Base-by-base conservation (phyloP, 2,329 filamentous ascomycete genomes). In the Cercospora citrullina region DNA sequence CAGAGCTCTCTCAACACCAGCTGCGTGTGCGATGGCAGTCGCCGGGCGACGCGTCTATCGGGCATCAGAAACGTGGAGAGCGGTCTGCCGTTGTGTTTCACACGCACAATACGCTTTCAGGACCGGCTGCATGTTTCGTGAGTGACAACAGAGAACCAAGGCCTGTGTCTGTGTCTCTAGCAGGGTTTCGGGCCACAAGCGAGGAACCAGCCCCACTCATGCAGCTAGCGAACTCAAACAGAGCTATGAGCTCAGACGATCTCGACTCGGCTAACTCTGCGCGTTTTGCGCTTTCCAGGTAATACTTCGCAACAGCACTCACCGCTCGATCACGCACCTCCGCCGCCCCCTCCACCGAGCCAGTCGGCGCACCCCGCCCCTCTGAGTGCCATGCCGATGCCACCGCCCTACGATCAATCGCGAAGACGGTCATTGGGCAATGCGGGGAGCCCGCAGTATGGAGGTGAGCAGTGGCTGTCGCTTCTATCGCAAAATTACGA, bases 381-480 rank as follows among this genome's bases (percentile, higher is more conserved):
- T 5, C 61, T 67, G 30, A 74, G 75, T 68, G 71, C 72, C 66
- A 68, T 79, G 36, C 74, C 72, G 67, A 80, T 82, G 77, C 76
- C 77, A 30, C 79, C 80, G 68, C 77, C 77, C 64, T 82, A 80
- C 73, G 82, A 84, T 67, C 74, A 76, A 36, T 75, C 80, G 62
- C 79, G 82, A 67, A 77, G 81, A 68, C 77, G 77, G 63, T 84
- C 83, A 21, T 74, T 84, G 53, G 82, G 81, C 68, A 79, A 76
- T 64, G 73, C 75, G 23, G 74, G 74, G 31, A 78, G 75, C 64
- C 75, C 78, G 28, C 75, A 63, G 67, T 69, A 48, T 64, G 69
- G 64, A 68, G 71, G 72, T 74, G 65, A 72, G 70, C 21, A 63
- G 60, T 16, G 8, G 21, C 26, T 33, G 30, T 57, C 31, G n/a